Base-by-base conservation (phyloP, 164 flowering plant species). In the Warburgia ugandensis region DNA sequence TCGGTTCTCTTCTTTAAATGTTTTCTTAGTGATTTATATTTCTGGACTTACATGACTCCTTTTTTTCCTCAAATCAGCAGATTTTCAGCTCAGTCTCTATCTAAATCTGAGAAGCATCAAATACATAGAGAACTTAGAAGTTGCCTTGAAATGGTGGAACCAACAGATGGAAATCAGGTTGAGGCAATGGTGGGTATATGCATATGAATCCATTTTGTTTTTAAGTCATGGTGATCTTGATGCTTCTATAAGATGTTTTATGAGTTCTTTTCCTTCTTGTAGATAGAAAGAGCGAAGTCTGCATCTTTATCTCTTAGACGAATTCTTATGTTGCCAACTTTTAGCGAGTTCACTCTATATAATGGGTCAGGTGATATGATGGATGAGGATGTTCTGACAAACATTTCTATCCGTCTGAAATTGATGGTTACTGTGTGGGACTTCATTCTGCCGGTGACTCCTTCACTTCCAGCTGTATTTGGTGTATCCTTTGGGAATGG, bases 381-480 rank as follows among this genome's bases (percentile, higher is more conserved):
- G 94, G 95, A 85, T 28, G 96, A 87, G 66, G 98, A 91, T 73
- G 75, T 70, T 31, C 48, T 75, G 29, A 70, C 84, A 43, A 74
- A 71, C 64, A 74, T 80, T 33, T 78, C 98, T 22, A 48, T 87
- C 16, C 81, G 70, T 36, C n/a, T 87, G 52, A 91, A 87, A 67
- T 38, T 91, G 56, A 76, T 60, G 63, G 64, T 92, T 71, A 92
- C 94, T 25, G 88, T 92, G 36, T 92, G 98, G 98, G 91, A 88
- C 32, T 92, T 83, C 61, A 41, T 63, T 39, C 79, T 92, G 52
- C 98, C 98, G 21, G 58, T 49, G 31, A 92, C 95, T 49, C 96
- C 98, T 55, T 92, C 98, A 29, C 88, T 92, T 49, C 96, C 98
- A 45, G 95, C 98, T 55, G 96, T 92, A 67, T 73, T 92, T 76